phyloP scores from a whole-genome alignment of 2,329 filamentous ascomycete species.

The Ascochyta fabae region DNA sequence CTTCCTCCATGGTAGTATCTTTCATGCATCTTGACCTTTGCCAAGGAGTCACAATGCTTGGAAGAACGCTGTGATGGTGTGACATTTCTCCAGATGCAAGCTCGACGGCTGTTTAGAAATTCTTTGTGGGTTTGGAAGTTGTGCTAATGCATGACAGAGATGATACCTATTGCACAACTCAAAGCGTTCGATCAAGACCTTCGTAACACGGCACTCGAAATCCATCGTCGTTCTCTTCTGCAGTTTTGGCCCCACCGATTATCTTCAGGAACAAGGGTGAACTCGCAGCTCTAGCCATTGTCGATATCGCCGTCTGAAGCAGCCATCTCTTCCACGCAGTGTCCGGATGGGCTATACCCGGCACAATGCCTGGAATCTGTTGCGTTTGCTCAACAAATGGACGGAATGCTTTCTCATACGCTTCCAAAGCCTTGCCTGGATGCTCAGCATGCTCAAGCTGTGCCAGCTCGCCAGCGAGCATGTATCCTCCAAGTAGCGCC shows the following conservation, averaged over 20 bases:
- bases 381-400: constrained; percentile 38
- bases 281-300: constrained; percentile 14
- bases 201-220: constrained; percentile 26
- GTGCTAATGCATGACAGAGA: neutral
- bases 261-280: constrained; percentile 16
- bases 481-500: constrained; percentile 49
- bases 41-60: constrained; percentile 6
- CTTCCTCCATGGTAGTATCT: constrained; percentile 3
- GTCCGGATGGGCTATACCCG: constrained; percentile 29
- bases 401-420: constrained; percentile 31
- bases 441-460: constrained; percentile 18
- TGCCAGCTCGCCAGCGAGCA: constrained; percentile 47
- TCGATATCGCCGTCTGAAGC: constrained; percentile 16
- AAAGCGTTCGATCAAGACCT: constrained; percentile 4
- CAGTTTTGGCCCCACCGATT: constrained; percentile 7
- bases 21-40: neutral
- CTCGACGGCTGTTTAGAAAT: neutral
- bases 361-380: constrained; percentile 33
- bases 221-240: constrained; percentile 20
- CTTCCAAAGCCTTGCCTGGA: constrained; percentile 24
- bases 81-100: neutral
- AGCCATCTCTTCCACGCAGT: constrained; percentile 32
- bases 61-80: neutral
- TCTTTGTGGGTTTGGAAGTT: neutral
- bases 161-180: neutral